Percentiles rank a stretch among this genome's conserved stretches.
Conservation (phyloP, 495 filamentous ascomycete genomes). For the Talaromyces liani region DNA sequence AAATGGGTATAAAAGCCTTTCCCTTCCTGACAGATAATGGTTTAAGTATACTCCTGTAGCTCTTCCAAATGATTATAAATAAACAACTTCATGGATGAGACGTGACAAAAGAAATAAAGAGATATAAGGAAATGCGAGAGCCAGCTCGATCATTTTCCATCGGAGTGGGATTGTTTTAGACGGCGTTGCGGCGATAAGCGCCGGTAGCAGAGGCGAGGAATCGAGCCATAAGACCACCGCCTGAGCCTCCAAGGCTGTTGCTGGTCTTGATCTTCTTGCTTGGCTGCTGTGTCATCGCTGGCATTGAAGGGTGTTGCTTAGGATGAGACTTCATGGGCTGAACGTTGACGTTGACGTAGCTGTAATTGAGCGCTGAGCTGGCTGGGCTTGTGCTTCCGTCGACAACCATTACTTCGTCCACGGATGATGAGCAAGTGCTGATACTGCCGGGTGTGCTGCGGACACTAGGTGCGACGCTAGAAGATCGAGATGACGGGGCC, state of each 20-base stretch:
- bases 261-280: conserved; percentile 37
- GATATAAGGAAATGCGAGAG: background rate
- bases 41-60: conserved; percentile 1
- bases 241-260: conserved; percentile 20
- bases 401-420: conserved; percentile 29
- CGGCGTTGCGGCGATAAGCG: conserved; percentile 19
- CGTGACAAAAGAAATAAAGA: background rate
- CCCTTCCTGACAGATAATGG: background rate
- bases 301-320: conserved; percentile 6
- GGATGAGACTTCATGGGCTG: conserved; percentile 21
- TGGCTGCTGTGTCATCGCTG: conserved; percentile 18
- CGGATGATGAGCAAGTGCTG: conserved; percentile 32
- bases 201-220: conserved; percentile 38
- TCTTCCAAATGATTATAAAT: background rate
- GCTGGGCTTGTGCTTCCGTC: conserved; percentile 29
- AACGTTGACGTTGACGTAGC: conserved; percentile 31
- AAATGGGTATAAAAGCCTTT: conserved; percentile 5
- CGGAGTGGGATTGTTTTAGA: background rate
- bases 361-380: conserved; percentile 19
- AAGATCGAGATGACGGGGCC: conserved; percentile 41
- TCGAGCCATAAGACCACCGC: conserved; percentile 33
- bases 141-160: conserved; percentile 4
- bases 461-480: conserved; percentile 34
- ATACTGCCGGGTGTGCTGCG: conserved; percentile 35
- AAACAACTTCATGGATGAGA: background rate